Evolutionary conservation across 1,284 basidiomycete genomes (phyloP), one percentile per base, ranked within the genome.

Genomic region (Bjerkandera adusta): DNA sequence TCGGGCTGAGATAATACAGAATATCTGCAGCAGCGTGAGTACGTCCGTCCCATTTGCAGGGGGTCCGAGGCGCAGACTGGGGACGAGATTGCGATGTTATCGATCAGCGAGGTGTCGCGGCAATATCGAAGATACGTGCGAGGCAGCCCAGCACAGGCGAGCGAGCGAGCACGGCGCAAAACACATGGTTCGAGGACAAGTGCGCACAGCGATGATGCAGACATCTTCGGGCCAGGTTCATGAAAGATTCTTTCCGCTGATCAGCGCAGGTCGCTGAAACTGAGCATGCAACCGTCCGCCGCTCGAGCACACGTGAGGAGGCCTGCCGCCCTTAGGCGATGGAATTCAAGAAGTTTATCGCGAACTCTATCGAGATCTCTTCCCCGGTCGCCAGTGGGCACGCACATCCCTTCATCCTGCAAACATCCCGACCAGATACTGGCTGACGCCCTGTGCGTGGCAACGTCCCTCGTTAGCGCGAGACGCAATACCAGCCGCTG

Each of bases 401-500:
- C 54, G 53, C 51, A 52, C 46, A 47, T 44, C 48, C 49, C 48
- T 41, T 69, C 67, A 86, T 57, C 82, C 86, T 54, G 87, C 82
- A 70, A 93, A 94, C 82, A 94, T 92, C 53, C 89, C 88, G 52
- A 94, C 88, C 48, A 94, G 75, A 63, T 92, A 92, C 66, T 92
- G 90, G 62, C 88, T 92, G 42, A 95, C 92, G 47, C 90, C 92
- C 66, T 89, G 34, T 44, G 42, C 33, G 24, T 48, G 25, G 45
- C 24, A 36, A 36, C 25, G 16, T 30, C 26, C n/a, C n/a, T n/a
- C 47, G 29, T 51, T 43, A 51, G 43, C 21, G 27, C 32, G 29
- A 37, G 27, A 11, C 15, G 36, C 36, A 43, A 33, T 29, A 12
- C 20, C 29, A 27, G 36, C 36, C 36, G 47, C 26, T 22, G 15